phyloP scores from a whole-genome alignment of 768 basidiomycete species.

The Auriscalpium orientale region DNA sequence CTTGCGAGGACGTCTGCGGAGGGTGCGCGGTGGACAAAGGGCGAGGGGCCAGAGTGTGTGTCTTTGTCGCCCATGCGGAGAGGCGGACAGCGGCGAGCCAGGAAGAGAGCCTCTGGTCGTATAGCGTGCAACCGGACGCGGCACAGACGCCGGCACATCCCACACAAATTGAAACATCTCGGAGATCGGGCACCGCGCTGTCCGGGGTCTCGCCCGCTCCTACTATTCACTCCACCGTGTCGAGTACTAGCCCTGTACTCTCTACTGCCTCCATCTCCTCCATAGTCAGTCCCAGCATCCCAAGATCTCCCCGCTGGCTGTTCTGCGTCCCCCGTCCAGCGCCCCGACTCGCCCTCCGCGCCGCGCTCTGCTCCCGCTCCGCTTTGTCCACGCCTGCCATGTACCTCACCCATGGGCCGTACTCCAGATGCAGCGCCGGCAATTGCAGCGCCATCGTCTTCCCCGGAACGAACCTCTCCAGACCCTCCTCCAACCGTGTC shows the following conservation, averaged over 20 bases:
- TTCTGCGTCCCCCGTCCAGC: constrained; percentile 45
- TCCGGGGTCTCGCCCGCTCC: background rate
- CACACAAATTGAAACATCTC: background rate
- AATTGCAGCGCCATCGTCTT: constrained; percentile 26
- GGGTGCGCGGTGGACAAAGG: constrained; percentile 13
- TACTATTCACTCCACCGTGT: too few relatives aligned
- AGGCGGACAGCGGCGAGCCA: background rate
- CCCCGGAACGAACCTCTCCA: constrained; percentile 41
- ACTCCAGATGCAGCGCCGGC: constrained; percentile 51
- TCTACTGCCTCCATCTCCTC: constrained; percentile 28
- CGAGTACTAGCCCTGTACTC: constrained; percentile 17
- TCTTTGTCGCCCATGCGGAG: constrained; percentile 15
- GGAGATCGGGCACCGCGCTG: background rate
- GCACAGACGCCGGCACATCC: too few relatives aligned
- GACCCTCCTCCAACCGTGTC: constrained; percentile 26
- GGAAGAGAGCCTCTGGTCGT: too few relatives aligned
- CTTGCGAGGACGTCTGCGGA: constrained; percentile 11
- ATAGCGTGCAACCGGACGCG: too few relatives aligned
- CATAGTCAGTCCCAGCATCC: constrained; percentile 34
- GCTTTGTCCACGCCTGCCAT: constrained; percentile 65
- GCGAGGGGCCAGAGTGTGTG: constrained; percentile 5
- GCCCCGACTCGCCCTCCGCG: constrained; percentile 1
- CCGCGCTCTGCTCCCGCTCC: constrained; percentile 26
- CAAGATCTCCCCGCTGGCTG: constrained; percentile 41
- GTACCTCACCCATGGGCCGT: constrained; percentile 56